Base-by-base conservation (phyloP, 495 filamentous ascomycete genomes). In the Halenospora varia region DNA sequence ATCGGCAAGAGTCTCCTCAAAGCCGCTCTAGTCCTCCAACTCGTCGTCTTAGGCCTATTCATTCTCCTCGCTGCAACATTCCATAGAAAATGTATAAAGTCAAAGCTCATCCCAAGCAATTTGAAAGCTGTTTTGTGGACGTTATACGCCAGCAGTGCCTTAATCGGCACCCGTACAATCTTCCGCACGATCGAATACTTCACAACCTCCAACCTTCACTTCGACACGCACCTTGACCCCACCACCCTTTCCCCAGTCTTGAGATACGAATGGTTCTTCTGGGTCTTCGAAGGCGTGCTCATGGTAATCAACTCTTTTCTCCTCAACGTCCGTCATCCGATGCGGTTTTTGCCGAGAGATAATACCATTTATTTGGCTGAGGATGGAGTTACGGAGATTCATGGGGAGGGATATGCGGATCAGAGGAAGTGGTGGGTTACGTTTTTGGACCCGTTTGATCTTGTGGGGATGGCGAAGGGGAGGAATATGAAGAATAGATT, bases 181-280 rank as follows among this genome's bases (percentile, higher is more conserved):
- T 90, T 80, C 61, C 83, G 88, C 9, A 80, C 83, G 0, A 78
- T 85, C 44, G 86, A 89, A 59, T 87, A 84, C 64, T 82, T 80
- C 48, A 61, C 48, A 3, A 52, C 76, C 13, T 23, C 53, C 19
- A 20, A 11, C 10, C 23, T 57, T 10, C 49, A 75, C 3, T 65
- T 78, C 47, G 23, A 48, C 10, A 44, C 64, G 15, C 22, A 65
- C 63, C 1, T 55, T 48, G 1, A 64, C 65, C 17, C 45, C 25
- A 17, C 25, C 22, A 25, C 17, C 13, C 48, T 77, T n/a, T 82
- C 75, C 29, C 81, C 83, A 0, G 69, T 87, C 29, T 51, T 87
- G 45, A 79, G 81, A 23, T 79, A 86, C 51, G 87, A 90, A 66
- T 86, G 82, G 80, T 88, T 82, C 66, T 88, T 89, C 65, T 90